Percentiles rank a stretch among this genome's conserved stretches.
phyloP scores from a whole-genome alignment of 345 rosid species.

The Corchorus olitorius region DNA sequence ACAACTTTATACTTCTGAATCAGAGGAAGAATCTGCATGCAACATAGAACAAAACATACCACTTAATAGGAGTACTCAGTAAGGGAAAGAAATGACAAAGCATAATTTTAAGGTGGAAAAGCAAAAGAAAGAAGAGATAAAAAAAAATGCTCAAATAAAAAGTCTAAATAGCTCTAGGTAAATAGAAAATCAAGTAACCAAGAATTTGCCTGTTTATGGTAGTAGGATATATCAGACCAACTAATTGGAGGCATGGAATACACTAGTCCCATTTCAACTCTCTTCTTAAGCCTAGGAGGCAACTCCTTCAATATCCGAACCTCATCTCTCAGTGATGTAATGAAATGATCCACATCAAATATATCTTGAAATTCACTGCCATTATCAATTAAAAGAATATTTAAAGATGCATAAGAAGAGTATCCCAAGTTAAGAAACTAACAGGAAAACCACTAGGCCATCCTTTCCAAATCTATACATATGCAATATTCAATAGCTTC shows the following conservation, averaged over 20 bases:
- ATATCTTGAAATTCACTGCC: constrained; percentile 84
- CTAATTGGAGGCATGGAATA: constrained; percentile 82
- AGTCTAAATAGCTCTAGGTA: not conserved
- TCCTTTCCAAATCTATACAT: not conserved
- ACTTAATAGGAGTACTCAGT: not conserved
- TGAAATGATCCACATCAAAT: constrained; percentile 85
- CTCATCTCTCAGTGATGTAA: constrained; percentile 77
- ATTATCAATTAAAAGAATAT: constrained; percentile 13
- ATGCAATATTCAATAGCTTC: not conserved
- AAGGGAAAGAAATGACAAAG: constrained; percentile 7
- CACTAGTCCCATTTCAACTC: constrained; percentile 58
- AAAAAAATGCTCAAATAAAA: not conserved
- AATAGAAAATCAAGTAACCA: not conserved
- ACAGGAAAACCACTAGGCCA: not conserved
- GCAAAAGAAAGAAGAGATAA: not conserved
- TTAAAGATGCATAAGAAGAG: not conserved
- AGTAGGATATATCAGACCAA: constrained; percentile 89
- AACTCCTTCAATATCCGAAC: constrained; percentile 79
- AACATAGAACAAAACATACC: not conserved
- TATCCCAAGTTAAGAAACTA: not conserved
- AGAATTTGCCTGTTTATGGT: constrained; percentile 56
- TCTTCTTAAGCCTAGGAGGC: constrained; percentile 76
- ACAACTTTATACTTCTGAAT: constrained; percentile 79
- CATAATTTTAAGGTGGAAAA: not conserved
- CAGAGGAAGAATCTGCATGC: constrained; percentile 87